Base-by-base conservation (phyloP, 495 filamentous ascomycete genomes). In the Trichoderma virens region DNA sequence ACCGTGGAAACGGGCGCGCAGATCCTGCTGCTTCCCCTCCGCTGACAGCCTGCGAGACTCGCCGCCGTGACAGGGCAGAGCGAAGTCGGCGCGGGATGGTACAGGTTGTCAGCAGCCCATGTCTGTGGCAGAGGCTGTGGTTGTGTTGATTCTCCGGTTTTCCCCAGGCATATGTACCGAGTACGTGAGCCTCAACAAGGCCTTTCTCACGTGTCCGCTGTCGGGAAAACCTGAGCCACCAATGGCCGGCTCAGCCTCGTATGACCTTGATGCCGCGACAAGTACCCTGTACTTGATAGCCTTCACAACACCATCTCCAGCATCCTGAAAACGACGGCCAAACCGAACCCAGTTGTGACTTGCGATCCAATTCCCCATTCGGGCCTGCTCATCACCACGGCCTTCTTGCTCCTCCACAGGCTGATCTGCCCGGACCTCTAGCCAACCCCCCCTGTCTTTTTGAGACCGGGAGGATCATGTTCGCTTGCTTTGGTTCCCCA, bases 391-490 rank as follows among this genome's bases (percentile, higher is more conserved):
- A 8, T 6, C n/a, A 2, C n/a, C n/a, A 18, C 43, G 5, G n/a
- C n/a, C 41, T 39, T 2, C 18, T 41, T 14, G 2, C 18, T 4
- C 38, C 11, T 41, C 38, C 11, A 16, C 38, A 25, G 45, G 18
- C 45, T 51, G 45, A 51, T 51, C 4, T 51, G 45, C 5, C n/a
- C 14, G 43, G 3, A 28, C 47, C 11, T 27, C 8, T 28, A 54
- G 11, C 25, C 23, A 20, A 5, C 51, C 51, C 5, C 51, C 9
- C 51, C 45, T 51, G 45, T 16, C 9, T 13, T 47, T 2, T 23
- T 56, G 51, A 56, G 51, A 56, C 51, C 51, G 51, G 51, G 51
- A 56, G 51, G 51, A 56, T 56, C 51, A 56, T 30, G 1, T 20
- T 20, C 38, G 38, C 13, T 41, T 4, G 6, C 43, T 20, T 47